Evolutionary conservation across 1,284 basidiomycete species (phyloP).

Genomic region (Sanghuangporus baumii): DNA sequence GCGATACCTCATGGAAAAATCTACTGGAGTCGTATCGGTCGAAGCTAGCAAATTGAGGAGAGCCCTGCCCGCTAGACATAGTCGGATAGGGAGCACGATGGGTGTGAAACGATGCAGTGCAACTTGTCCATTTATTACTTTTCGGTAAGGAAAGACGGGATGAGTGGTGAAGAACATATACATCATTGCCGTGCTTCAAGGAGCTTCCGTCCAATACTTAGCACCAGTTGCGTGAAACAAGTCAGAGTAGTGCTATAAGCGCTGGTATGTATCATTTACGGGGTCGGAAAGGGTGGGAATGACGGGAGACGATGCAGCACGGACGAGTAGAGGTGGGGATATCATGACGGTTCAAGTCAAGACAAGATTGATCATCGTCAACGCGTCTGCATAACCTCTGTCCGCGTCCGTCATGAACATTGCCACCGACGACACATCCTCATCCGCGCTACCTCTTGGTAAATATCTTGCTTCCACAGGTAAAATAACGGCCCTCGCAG

Average conservation of each 20-base stretch:
- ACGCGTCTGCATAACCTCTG: background rate
- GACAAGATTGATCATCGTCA: too few species aligned
- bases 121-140: background rate
- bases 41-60: background rate
- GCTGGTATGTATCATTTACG: too few species aligned
- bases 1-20: conserved; percentile 1
- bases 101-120: background rate
- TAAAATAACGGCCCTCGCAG: conserved; percentile 26
- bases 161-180: background rate
- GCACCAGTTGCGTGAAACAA: too few species aligned
- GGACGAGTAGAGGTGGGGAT: too few species aligned
- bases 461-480: conserved; percentile 91
- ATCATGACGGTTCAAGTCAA: too few species aligned
- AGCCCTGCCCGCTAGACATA: conserved; percentile 3
- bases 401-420: conserved; percentile 26
- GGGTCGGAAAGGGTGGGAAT: too few species aligned
- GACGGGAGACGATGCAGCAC: too few species aligned
- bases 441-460: conserved; percentile 56
- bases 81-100: background rate
- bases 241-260: too few species aligned
- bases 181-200: background rate
- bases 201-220: background rate
- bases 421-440: conserved; percentile 22
- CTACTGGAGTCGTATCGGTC: background rate
- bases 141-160: background rate